phyloP scores from a whole-genome alignment of 495 filamentous ascomycete genomes.

The Cryomyces minteri region DNA sequence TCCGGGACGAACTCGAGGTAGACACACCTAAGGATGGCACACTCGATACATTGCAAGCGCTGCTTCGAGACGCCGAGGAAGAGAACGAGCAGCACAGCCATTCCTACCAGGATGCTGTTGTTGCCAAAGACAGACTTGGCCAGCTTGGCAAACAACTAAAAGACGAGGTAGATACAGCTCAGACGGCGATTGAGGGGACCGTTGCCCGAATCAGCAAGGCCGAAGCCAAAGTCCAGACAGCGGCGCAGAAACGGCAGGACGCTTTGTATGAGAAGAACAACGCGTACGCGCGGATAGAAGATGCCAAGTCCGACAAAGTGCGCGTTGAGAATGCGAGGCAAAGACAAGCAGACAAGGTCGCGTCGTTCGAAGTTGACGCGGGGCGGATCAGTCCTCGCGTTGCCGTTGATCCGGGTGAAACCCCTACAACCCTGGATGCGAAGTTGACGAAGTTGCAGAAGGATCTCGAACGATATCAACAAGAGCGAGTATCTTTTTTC shows the following conservation, averaged over 20 bases:
- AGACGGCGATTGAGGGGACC: constrained; percentile 22
- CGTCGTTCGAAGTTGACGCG: constrained; percentile 39
- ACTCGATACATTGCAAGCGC: constrained; percentile 37
- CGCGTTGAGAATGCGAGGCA: constrained; percentile 28
- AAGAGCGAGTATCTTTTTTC: constrained; percentile 22
- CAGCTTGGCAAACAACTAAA: constrained; percentile 23
- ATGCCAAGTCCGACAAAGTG: constrained; percentile 28
- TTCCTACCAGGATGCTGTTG: constrained; percentile 31
- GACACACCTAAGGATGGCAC: constrained; percentile 40
- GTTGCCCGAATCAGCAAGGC: constrained; percentile 28
- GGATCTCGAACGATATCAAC: constrained; percentile 32
- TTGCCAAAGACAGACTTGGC: constrained; percentile 32
- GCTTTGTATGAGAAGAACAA: constrained; percentile 48
- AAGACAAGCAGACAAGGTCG: constrained; percentile 26
- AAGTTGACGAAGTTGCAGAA: constrained; percentile 40
- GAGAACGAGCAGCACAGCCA: constrained; percentile 27
- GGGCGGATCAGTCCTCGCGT: constrained; percentile 36
- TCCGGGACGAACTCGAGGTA: constrained; percentile 40
- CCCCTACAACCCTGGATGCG: constrained; percentile 36
- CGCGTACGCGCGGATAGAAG: constrained; percentile 32
- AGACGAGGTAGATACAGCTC: constrained; percentile 22
- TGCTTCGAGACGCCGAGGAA: constrained; percentile 31
- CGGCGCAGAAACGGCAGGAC: constrained; percentile 29
- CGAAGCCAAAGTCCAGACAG: constrained; percentile 33
- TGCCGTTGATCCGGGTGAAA: constrained; percentile 50